These are phyloP conservation scores for Penicillium waksmanii DNA, from an alignment of 495 filamentous ascomycete genomes.

Conservation along the genomic window DNA sequence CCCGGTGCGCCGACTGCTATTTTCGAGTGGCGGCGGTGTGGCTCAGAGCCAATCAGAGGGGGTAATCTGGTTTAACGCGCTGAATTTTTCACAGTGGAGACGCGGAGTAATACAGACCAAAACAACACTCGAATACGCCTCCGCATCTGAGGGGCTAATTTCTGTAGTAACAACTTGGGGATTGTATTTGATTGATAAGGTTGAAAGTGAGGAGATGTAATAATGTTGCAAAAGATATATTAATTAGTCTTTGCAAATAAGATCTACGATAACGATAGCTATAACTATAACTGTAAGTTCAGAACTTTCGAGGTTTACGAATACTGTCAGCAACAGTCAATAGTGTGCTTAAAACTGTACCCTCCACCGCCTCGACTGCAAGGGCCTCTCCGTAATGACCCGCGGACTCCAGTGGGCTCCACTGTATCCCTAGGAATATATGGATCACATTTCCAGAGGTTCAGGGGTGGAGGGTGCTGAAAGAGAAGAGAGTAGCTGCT, in stretches of 20 bases:
- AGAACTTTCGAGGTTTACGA: too few species aligned
- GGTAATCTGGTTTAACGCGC: slow-evolving; percentile 16
- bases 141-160: slow-evolving; percentile 15
- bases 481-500: too few species aligned
- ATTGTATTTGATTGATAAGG: too few species aligned
- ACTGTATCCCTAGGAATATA: slow-evolving; percentile 25
- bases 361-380: slow-evolving; percentile 13
- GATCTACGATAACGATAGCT: background rate
- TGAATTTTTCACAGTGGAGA: slow-evolving; percentile 25
- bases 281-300: too few species aligned
- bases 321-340: background rate
- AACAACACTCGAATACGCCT: slow-evolving; percentile 22
- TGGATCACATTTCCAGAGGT: slow-evolving; percentile 28
- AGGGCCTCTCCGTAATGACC: slow-evolving; percentile 30
- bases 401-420: slow-evolving; percentile 33
- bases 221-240: too few species aligned
- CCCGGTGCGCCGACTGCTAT: slow-evolving; percentile 1
- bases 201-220: too few species aligned
- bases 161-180: background rate
- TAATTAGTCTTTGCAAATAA: background rate
- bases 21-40: slow-evolving; percentile 28
- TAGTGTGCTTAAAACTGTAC: background rate
- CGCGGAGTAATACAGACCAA: slow-evolving; percentile 15
- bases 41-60: slow-evolving; percentile 3
- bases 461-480: background rate